phyloP scores from a whole-genome alignment of 192 early-diverging fungal genomes.

The Oehlia diaphana region DNA sequence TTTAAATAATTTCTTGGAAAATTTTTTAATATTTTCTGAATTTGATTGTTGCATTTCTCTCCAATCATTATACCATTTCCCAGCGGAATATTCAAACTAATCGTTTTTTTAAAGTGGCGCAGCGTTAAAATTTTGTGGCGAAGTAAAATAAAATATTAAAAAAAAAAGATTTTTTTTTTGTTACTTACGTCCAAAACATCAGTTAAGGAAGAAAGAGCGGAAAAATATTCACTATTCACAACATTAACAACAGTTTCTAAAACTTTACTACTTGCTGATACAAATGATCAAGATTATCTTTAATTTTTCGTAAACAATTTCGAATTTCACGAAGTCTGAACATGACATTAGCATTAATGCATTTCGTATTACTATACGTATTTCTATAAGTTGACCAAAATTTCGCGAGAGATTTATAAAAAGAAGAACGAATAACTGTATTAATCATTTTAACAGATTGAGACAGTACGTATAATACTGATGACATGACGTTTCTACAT shows the following conservation, averaged over 20 bases:
- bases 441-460: background rate
- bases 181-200: background rate
- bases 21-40: background rate
- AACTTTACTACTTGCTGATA: background rate
- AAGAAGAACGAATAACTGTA: background rate
- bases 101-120: no score
- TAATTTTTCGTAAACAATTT: conserved; percentile 1
- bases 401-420: background rate
- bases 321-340: conserved; percentile 5
- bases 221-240: background rate
- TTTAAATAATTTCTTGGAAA: background rate
- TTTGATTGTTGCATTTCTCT: background rate
- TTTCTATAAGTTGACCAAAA: background rate
- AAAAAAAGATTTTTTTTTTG: background rate
- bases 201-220: background rate
- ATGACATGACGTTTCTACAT: background rate
- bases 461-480: background rate
- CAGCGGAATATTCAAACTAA: conserved; percentile 4
- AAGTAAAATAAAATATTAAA: background rate
- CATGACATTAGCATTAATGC: background rate
- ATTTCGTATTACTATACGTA: background rate
- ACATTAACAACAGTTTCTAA: background rate
- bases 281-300: background rate
- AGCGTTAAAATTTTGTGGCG: no score
- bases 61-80: background rate